Evolutionary conservation across 2,329 filamentous ascomycete genomes (phyloP), one percentile per base, ranked within the genome.

Genomic region (Chaetomium sp.): DNA sequence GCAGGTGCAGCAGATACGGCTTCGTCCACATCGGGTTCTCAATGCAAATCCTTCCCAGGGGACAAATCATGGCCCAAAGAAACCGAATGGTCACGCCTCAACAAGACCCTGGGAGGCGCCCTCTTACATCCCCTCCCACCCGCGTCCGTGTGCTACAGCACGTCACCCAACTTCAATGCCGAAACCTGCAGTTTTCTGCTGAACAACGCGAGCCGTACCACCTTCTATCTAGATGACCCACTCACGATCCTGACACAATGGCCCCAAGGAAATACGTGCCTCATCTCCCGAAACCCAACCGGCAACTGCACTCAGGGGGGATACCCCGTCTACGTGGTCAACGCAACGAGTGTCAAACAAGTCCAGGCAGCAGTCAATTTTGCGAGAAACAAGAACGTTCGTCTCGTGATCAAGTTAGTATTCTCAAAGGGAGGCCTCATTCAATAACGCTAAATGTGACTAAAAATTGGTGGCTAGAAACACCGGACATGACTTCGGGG

Each of bases 401-500:
- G 67, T 8, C 49, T 70, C 3, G 76, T 84, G 12, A 79, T 86
- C 68, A 80, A 81, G 62, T 45, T 19, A 4, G 31, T 60, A 3
- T 19, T 27, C 16, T 6, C 13, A 42, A 33, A 38, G 29, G 7
- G 4, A 23, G 6, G n/a, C n/a, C n/a, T 19, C 10, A 8, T 23
- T 23, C 3, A 23, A 8, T 10, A 23, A 8, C 8, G 6, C 45
- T n/a, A 25, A 51, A 19, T 51, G 9, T 51, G 3, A 25, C 7
- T 51, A 13, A 51, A 23, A 47, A 23, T 19, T 51, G 25, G 12
- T 51, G 33, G 6, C 13, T 12, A 66, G 63, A 53, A 85, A 84
- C 67, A 85, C 83, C 0, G 83, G 83, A 0, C 83, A 86, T 70
- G 83, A 85, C 64, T 80, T 19, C 13, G 31, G 12, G 21, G 57